Base-by-base conservation (phyloP, 2,329 filamentous ascomycete genomes). In the Aureobasidium sp. region DNA sequence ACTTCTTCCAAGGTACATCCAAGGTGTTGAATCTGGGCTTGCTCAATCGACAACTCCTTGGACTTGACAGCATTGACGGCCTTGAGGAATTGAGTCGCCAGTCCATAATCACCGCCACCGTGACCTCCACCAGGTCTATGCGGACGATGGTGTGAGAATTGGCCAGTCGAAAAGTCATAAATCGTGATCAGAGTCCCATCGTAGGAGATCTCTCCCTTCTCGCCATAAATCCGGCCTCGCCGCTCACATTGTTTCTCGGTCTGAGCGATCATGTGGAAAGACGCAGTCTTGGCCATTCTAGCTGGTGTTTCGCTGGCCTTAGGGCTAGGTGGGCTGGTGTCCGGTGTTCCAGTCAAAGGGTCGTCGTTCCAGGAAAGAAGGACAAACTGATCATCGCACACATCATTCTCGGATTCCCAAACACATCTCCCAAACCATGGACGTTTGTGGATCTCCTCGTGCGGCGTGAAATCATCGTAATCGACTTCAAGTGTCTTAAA, bases 371-470 rank as follows among this genome's bases (percentile, higher is more conserved):
- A 97, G 4, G 83, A 85, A 58, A 97, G 84, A 0, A 89, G 93
- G 22, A 97, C 94, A 29, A 88, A 82, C 73, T 97, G 93, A 69
- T 97, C 91, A 72, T 99, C 94, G 69, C 87, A 90, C 45, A 97
- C 94, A 69, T 95, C 86, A 75, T 97, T 99, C 75, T 96, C 91
- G 5, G 87, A 80, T 72, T 97, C 94, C 76, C 87, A 97, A 1
- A 97, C 94, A 71, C 94, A 99, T n/a, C 93, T 85, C 0, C 94
- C 94, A 70, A 91, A 97, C 91, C 91, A 87, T 1, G 80, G 76
- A 5, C 82, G 73, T 12, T 70, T 68, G 53, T 80, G 77, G 5
- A 85, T 77, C n/a, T 78, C 73, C 7, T 74, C 70, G 1, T 74
- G 70, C 15, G 80, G 76, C 1, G 73, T 79, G 63, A 86, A 85